Percentiles rank a stretch among this genome's conserved stretches.
Evolutionary conservation across 495 filamentous ascomycete species (phyloP).

Genomic region (Neurospora sp.): DNA sequence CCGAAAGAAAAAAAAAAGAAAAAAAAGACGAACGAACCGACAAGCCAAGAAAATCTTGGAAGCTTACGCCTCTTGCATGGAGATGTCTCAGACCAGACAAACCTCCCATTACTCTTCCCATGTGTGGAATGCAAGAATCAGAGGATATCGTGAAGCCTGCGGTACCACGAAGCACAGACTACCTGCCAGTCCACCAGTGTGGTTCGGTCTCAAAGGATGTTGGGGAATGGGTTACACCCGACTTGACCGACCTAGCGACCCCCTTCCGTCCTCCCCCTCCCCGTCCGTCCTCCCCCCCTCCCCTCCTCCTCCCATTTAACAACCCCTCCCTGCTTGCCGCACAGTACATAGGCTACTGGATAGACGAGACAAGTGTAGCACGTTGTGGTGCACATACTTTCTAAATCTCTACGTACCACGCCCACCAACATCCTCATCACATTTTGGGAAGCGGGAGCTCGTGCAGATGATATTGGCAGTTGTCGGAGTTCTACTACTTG

Average conservation of each 20-base stretch:
- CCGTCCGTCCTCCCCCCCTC: neutral
- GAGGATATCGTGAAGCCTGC: neutral
- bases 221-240: neutral
- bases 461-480: constrained; percentile 1
- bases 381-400: neutral
- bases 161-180: neutral
- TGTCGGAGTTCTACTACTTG: neutral
- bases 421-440: neutral
- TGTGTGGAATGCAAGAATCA: neutral
- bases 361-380: neutral
- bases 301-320: neutral
- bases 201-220: neutral
- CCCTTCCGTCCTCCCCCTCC: neutral
- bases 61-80: neutral
- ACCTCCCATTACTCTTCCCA: neutral
- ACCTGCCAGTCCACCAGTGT: neutral
- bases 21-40: neutral
- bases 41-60: neutral
- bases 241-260: neutral
- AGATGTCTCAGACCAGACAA: neutral
- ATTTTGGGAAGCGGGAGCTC: neutral
- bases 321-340: neutral
- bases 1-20: neutral
- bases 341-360: neutral
- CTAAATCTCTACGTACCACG: neutral